A percentile compares a stretch with the other conserved stretches of the same genome.
Evolutionary conservation across 805 yeast species (phyloP).

Genomic region (Candida tammaniensis): DNA sequence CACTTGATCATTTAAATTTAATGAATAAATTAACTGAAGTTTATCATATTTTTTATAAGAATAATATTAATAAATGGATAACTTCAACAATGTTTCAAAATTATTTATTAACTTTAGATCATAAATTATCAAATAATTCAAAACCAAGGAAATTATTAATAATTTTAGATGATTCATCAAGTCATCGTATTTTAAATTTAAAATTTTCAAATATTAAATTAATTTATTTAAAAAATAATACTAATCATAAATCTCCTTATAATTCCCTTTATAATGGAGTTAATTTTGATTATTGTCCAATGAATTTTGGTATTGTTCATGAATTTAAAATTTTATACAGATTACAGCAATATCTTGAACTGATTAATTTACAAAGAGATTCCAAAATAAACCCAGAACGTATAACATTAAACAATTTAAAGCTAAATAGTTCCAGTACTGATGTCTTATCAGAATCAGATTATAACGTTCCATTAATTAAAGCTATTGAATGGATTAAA

Average conservation of each 20-base stretch:
- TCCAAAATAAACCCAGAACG: slow-evolving; percentile 2
- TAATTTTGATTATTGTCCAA: slow-evolving; percentile 55
- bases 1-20: slow-evolving; percentile 9
- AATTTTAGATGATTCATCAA: slow-evolving; percentile 58
- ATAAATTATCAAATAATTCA: slow-evolving; percentile 45
- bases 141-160: slow-evolving; percentile 50
- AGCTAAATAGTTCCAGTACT: slow-evolving; percentile 8
- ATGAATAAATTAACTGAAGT: slow-evolving; percentile 47
- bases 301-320: slow-evolving; percentile 61
- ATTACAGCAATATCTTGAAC: slow-evolving; percentile 52
- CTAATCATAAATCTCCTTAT: slow-evolving; percentile 36
- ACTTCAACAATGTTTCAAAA: slow-evolving; percentile 62
- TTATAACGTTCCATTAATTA: slow-evolving; percentile 49
- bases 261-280: slow-evolving; percentile 39
- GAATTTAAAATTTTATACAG: slow-evolving; percentile 60
- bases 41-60: slow-evolving; percentile 54
- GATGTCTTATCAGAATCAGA: slow-evolving; percentile 38
- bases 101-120: slow-evolving; percentile 59
- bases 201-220: slow-evolving; percentile 35
- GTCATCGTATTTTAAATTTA: slow-evolving; percentile 52
- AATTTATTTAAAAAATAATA: slow-evolving; percentile 36
- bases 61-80: slow-evolving; percentile 61
- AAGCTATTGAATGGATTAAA: slow-evolving; percentile 58
- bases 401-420: slow-evolving; percentile 2
- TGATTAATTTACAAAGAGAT: slow-evolving; percentile 33